Evolutionary conservation across 2,329 filamentous ascomycete species (phyloP).

Genomic region (Colletotrichum plurivorum): DNA sequence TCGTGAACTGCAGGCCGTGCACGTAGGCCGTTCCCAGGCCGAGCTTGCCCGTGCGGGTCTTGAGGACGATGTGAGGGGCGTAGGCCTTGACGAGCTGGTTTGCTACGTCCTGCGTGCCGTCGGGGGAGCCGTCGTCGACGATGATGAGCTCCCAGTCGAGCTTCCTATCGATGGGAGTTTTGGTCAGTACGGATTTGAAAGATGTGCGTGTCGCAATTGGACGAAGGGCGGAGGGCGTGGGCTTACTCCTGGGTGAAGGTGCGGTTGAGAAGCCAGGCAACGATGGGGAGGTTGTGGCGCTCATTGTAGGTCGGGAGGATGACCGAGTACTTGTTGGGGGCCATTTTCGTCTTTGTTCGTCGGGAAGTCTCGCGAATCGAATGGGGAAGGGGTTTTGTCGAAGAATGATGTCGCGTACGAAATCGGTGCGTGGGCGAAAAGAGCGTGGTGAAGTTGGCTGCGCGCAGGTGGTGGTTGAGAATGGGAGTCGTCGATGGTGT

Average conservation of each 20-base stretch:
- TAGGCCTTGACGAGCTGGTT: conserved; percentile 92
- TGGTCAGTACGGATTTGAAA: not conserved
- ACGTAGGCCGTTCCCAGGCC: conserved; percentile 98
- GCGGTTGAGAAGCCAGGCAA: conserved; percentile 92
- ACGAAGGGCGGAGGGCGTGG: not conserved
- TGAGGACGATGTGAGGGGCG: conserved; percentile 83
- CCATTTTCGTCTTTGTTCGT: conserved; percentile 46
- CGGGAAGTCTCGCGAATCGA: conserved; percentile 48
- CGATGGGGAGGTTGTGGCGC: conserved; percentile 95
- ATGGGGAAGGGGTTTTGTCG: not conserved
- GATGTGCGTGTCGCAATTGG: not conserved
- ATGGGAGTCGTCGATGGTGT: conserved; percentile 29
- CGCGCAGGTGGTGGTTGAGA: conserved; percentile 9
- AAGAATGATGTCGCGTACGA: not conserved
- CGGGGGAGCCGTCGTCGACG: conserved; percentile 97
- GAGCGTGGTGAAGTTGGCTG: conserved; percentile 46
- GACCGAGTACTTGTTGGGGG: conserved; percentile 89
- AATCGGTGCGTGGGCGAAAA: conserved; percentile 38
- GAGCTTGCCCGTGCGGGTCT: conserved; percentile 92
- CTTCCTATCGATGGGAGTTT: too few species aligned
- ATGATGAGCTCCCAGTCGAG: conserved; percentile 98
- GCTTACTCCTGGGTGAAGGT: conserved; percentile 90
- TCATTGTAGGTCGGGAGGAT: conserved; percentile 99
- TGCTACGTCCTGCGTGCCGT: conserved; percentile 93
- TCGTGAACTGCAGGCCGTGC: conserved; percentile 90